Percentiles rank a stretch among this genome's conserved stretches.
Evolutionary conservation across 2,329 filamentous ascomycete genomes (phyloP).

Genomic region (Phialophora macrospora): DNA sequence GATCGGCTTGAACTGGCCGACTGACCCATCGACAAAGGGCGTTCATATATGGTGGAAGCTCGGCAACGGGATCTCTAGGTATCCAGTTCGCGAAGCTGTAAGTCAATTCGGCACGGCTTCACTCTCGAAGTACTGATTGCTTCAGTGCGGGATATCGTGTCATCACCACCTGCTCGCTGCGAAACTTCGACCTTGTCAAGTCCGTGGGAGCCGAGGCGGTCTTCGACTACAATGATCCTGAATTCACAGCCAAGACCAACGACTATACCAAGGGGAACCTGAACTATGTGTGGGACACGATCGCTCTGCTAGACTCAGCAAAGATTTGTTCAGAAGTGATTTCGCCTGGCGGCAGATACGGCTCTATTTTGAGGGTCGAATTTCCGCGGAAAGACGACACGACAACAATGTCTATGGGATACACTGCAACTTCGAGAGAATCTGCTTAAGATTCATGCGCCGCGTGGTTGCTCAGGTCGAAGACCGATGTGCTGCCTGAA

Average conservation of each 20-base stretch:
- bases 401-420: slow-evolving; percentile 42
- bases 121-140: background rate
- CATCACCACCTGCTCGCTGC: slow-evolving; percentile 46
- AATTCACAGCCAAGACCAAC: slow-evolving; percentile 43
- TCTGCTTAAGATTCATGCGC: no score
- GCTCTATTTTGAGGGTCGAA: slow-evolving; percentile 39
- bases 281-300: slow-evolving; percentile 47
- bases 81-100: slow-evolving; percentile 51
- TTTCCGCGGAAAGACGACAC: slow-evolving; percentile 44
- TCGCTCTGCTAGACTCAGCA: slow-evolving; percentile 41
- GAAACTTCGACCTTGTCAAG: slow-evolving; percentile 44
- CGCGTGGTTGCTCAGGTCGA: no score
- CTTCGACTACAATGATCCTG: slow-evolving; percentile 47
- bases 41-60: slow-evolving; percentile 50
- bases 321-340: slow-evolving; percentile 45
- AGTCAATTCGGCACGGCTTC: slow-evolving; percentile 17
- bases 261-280: slow-evolving; percentile 46
- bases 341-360: slow-evolving; percentile 44
- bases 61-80: slow-evolving; percentile 47
- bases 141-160: slow-evolving; percentile 42
- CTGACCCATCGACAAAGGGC: slow-evolving; percentile 41
- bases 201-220: slow-evolving; percentile 45
- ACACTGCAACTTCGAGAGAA: slow-evolving; percentile 34
- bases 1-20: slow-evolving; percentile 36
- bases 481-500: no score